phyloP scores from a whole-genome alignment of 2,329 filamentous ascomycete genomes.

The Leptodontidium sp. region DNA sequence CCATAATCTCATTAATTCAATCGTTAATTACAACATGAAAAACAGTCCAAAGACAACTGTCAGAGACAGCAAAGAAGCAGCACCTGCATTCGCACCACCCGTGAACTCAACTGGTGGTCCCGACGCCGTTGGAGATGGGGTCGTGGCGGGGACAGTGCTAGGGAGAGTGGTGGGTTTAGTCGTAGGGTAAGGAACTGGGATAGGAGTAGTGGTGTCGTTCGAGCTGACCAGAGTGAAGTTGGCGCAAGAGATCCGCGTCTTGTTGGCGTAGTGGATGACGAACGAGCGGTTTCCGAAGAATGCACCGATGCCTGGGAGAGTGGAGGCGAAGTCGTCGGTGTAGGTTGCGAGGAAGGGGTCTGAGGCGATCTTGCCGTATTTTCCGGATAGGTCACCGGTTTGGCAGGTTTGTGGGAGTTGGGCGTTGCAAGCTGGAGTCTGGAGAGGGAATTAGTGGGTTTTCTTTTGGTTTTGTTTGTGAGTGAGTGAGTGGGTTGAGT shows the following conservation, averaged over 20 bases:
- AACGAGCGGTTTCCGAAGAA: conserved; percentile 73
- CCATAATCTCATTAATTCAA: not conserved
- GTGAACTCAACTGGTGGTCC: conserved; percentile 7
- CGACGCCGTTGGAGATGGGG: not conserved
- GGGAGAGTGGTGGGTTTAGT: conserved; percentile 9
- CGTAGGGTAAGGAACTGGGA: conserved; percentile 1
- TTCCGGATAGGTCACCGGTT: conserved; percentile 79
- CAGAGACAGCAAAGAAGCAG: conserved; percentile 17
- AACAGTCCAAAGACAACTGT: conserved; percentile 21
- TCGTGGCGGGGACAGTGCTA: not conserved
- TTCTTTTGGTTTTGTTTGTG: not conserved
- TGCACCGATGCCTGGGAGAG: conserved; percentile 56
- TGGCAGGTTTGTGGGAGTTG: conserved; percentile 70
- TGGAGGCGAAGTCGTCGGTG: conserved; percentile 65
- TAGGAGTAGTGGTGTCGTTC: not conserved
- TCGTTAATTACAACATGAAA: conserved; percentile 22
- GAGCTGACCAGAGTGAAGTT: conserved; percentile 57
- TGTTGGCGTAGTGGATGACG: conserved; percentile 70
- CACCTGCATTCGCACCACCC: conserved; percentile 5
- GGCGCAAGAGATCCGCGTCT: conserved; percentile 70
- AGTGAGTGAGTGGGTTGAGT: no score
- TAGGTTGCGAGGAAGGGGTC: conserved; percentile 60
- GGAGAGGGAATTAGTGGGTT: conserved; percentile 41
- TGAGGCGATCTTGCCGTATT: conserved; percentile 68
- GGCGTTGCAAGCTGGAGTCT: conserved; percentile 67